These are phyloP conservation scores for Apiospora phragmitis DNA, from an alignment of 2,329 filamentous ascomycete genomes.

Conservation along the genomic window DNA sequence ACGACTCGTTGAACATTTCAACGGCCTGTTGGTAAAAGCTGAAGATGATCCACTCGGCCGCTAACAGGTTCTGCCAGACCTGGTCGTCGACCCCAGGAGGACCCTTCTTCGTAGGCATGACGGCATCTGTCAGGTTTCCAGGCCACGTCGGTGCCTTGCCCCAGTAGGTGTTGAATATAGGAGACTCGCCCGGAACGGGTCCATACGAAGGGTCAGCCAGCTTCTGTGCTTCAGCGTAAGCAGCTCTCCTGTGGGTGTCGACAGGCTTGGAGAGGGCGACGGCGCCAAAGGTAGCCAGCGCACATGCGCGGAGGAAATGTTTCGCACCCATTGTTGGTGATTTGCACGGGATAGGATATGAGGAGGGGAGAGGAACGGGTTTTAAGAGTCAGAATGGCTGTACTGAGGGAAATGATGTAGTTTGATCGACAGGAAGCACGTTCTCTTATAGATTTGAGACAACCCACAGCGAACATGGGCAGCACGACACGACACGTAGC, in stretches of 20 bases:
- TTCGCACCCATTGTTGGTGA: neutral
- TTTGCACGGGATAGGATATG: neutral
- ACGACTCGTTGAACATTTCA: conserved; percentile 37
- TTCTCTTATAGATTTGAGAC: neutral
- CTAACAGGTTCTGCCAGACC: conserved; percentile 45
- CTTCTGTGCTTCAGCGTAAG: conserved; percentile 19
- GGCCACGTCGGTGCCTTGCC: conserved; percentile 36
- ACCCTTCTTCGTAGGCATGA: conserved; percentile 27
- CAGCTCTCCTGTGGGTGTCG: neutral
- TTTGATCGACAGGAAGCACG: neutral
- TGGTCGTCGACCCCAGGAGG: conserved; percentile 39
- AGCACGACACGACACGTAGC: neutral
- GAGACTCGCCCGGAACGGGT: conserved; percentile 33
- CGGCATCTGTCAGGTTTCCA: conserved; percentile 34
- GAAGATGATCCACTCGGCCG: conserved; percentile 46
- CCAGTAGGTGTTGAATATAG: conserved; percentile 34
- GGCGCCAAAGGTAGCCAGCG: conserved; percentile 45
- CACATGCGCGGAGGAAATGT: conserved; percentile 60
- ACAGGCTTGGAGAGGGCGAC: neutral
- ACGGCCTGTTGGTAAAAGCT: conserved; percentile 43
- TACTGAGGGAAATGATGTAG: neutral
- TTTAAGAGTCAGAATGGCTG: neutral
- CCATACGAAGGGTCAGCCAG: conserved; percentile 29
- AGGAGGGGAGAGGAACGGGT: neutral
- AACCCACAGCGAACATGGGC: neutral